phyloP scores from a whole-genome alignment of 2,329 filamentous ascomycete genomes.

The Colletotrichum neosansevieriae region DNA sequence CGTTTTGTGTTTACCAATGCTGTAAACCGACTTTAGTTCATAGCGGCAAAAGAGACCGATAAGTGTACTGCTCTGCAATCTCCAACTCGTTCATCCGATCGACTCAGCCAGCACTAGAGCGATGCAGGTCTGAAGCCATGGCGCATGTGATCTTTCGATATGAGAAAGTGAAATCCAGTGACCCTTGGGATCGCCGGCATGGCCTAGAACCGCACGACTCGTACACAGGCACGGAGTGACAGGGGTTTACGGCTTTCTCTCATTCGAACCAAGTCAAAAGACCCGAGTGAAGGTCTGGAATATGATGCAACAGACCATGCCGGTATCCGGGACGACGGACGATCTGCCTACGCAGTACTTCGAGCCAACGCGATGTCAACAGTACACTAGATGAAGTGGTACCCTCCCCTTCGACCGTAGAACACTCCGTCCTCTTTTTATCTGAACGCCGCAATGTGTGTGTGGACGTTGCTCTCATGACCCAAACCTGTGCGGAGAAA shows the following conservation, averaged over 20 bases:
- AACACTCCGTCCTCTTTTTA: too few species aligned
- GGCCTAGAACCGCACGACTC: conserved; percentile 11
- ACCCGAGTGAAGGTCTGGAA: too few species aligned
- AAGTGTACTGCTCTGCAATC: background rate
- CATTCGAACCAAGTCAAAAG: too few species aligned
- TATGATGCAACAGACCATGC: background rate
- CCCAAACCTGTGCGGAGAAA: conserved; percentile 30
- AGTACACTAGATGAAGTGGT: too few species aligned
- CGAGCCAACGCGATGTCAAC: too few species aligned
- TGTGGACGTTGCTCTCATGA: conserved; percentile 4
- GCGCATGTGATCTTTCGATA: conserved; percentile 11
- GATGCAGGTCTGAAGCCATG: conserved; percentile 3
- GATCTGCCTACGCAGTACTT: background rate
- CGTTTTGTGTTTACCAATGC: background rate
- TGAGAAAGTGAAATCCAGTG: background rate
- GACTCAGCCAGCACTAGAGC: background rate
- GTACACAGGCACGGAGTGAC: background rate
- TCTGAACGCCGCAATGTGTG: background rate
- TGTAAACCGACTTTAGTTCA: background rate
- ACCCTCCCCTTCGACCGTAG: too few species aligned
- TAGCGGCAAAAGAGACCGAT: background rate
- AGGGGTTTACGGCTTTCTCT: background rate
- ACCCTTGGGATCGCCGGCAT: background rate
- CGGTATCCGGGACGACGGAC: background rate
- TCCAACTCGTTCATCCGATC: conserved; percentile 24